Conservation (phyloP, 441 rosid species). For the Populus tomentosa region DNA sequence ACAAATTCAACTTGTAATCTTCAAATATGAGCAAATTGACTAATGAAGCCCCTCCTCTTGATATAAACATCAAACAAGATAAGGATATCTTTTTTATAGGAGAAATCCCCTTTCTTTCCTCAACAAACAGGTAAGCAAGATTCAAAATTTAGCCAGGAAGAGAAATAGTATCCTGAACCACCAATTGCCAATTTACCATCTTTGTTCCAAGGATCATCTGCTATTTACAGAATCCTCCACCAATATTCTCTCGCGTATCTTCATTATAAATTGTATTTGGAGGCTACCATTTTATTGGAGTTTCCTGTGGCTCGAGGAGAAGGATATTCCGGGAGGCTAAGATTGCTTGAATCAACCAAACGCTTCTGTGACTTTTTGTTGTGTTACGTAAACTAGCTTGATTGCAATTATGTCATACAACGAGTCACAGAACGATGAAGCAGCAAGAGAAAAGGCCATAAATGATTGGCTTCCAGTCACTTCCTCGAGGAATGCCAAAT, state of each 20-base stretch:
- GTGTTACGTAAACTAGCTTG: not conserved
- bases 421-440: not conserved
- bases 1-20: not conserved
- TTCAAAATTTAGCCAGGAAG: not conserved
- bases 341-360: not conserved
- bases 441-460: conserved; percentile 30
- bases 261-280: not conserved
- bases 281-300: not conserved
- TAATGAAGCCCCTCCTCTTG: not conserved
- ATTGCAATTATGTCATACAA: not conserved
- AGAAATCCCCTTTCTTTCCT: not conserved
- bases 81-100: not conserved
- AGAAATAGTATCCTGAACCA: not conserved
- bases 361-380: not conserved
- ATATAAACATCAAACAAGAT: not conserved
- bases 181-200: not conserved
- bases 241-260: not conserved
- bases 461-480: conserved; percentile 82
- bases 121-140: not conserved
- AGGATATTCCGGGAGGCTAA: not conserved
- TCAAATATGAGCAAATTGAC: not conserved
- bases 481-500: conserved; percentile 63
- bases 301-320: not conserved
- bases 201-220: not conserved
- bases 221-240: conserved; percentile 7